These are phyloP conservation scores for Pleomassaria siparia DNA, from an alignment of 2,329 filamentous ascomycete species.

Conservation along the genomic window DNA sequence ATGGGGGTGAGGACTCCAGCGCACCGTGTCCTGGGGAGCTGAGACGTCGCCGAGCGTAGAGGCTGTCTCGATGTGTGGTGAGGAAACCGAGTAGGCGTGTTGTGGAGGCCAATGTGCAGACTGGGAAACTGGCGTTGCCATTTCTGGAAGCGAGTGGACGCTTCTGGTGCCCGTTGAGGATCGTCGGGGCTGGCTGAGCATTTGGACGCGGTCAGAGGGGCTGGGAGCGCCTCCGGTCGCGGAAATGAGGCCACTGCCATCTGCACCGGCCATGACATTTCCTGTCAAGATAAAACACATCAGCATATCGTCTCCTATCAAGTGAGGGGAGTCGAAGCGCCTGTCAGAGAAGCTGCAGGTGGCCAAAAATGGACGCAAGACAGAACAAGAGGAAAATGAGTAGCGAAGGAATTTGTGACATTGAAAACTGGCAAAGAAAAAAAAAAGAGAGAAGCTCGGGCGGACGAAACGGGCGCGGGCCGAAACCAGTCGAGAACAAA, in stretches of 20 bases:
- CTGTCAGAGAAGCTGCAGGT: constrained; percentile 29
- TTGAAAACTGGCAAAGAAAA: constrained; percentile 5
- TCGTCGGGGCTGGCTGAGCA: constrained; percentile 41
- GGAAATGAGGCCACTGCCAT: constrained; percentile 21
- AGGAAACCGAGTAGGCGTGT: constrained; percentile 34
- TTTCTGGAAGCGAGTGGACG: constrained; percentile 40
- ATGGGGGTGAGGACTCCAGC: constrained; percentile 38
- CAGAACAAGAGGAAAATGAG: constrained; percentile 13
- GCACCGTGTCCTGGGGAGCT: constrained; percentile 29
- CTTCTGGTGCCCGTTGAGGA: constrained; percentile 43
- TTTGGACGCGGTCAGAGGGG: constrained; percentile 43
- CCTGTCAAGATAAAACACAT: constrained; percentile 13
- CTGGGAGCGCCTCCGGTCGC: constrained; percentile 36
- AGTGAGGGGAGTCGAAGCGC: constrained; percentile 7
- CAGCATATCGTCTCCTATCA: constrained; percentile 7
- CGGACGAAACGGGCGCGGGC: constrained; percentile 26
- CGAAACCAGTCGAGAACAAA: too few species aligned
- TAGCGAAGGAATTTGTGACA: constrained; percentile 9
- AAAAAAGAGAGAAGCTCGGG: constrained; percentile 23
- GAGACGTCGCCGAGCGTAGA: constrained; percentile 32
- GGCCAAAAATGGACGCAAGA: constrained; percentile 23
- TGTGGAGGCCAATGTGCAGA: constrained; percentile 41
- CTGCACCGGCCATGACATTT: constrained; percentile 22
- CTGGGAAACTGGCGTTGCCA: constrained; percentile 40
- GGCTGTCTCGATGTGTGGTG: constrained; percentile 38